Conservation (phyloP, 805 yeast species). For the Candida patagonica region DNA sequence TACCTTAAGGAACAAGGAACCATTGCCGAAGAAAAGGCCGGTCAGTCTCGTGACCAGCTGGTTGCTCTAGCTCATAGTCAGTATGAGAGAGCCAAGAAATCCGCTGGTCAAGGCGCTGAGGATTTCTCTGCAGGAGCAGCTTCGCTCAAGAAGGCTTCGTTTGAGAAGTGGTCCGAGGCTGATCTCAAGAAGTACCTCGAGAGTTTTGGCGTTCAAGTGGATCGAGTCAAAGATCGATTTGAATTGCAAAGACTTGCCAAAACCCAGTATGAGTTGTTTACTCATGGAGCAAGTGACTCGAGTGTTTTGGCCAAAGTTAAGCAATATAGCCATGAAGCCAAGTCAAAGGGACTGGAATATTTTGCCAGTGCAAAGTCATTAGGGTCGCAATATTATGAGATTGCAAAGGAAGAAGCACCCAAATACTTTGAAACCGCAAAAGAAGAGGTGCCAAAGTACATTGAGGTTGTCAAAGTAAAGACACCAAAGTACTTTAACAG, state of each 20-base stretch:
- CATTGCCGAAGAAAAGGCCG: slow-evolving; percentile 26
- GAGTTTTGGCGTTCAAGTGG: slow-evolving; percentile 30
- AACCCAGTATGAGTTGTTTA: slow-evolving; percentile 15
- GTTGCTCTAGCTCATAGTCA: slow-evolving; percentile 37
- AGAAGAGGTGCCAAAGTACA: too few species aligned
- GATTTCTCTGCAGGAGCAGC: slow-evolving; percentile 4
- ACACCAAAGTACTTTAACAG: too few species aligned
- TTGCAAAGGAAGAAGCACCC: too few species aligned
- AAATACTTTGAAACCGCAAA: too few species aligned
- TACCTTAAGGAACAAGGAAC: slow-evolving; percentile 42
- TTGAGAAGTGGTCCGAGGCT: slow-evolving; percentile 44
- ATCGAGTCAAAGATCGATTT: slow-evolving; percentile 8
- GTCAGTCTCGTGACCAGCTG: slow-evolving; percentile 40
- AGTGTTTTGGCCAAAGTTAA: background rate
- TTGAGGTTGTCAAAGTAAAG: too few species aligned
- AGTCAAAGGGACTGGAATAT: background rate
- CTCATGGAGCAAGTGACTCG: slow-evolving; percentile 6
- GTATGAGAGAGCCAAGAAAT: slow-evolving; percentile 33
- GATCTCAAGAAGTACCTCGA: slow-evolving; percentile 49
- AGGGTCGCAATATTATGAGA: too few species aligned
- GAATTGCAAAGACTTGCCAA: slow-evolving; percentile 20
- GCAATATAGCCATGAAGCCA: background rate
- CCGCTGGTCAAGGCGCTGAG: background rate
- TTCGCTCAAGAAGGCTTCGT: slow-evolving; percentile 33
- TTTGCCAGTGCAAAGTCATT: too few species aligned